Conservation (phyloP, 495 filamentous ascomycete species). For the Talaromyces thailandensis region DNA sequence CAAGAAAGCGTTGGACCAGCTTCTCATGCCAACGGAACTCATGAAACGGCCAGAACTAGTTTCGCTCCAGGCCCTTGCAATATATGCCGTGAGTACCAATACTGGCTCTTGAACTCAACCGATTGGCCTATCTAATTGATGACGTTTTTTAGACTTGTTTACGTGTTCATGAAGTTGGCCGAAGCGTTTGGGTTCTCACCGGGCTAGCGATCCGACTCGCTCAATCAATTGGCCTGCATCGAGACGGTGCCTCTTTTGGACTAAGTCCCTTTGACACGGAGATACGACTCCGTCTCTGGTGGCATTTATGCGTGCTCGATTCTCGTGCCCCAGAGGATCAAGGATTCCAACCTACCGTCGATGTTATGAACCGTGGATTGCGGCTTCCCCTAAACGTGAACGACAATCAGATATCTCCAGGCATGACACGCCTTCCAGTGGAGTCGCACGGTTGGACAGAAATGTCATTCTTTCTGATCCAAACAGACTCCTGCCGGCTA, state of each 20-base stretch:
- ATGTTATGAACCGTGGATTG: conserved; percentile 56
- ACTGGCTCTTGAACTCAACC: background rate
- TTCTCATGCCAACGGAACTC: conserved; percentile 27
- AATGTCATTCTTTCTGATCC: conserved; percentile 67
- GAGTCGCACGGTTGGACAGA: conserved; percentile 57
- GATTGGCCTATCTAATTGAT: conserved; percentile 11
- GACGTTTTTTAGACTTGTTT: conserved; percentile 8
- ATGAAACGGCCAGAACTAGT: conserved; percentile 21
- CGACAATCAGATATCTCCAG: conserved; percentile 57
- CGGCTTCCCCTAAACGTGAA: conserved; percentile 62
- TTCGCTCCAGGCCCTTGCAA: conserved; percentile 21
- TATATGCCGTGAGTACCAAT: conserved; percentile 13
- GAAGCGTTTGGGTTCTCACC: conserved; percentile 24
- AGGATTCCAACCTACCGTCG: conserved; percentile 29
- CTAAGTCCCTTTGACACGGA: conserved; percentile 27
- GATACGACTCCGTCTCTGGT: conserved; percentile 35
- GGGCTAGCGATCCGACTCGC: conserved; percentile 23
- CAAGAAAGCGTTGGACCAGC: conserved; percentile 20
- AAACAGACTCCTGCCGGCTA: conserved; percentile 23
- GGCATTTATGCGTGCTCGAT: conserved; percentile 24
- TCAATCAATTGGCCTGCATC: conserved; percentile 25
- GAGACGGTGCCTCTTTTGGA: conserved; percentile 17
- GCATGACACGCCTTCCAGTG: conserved; percentile 46
- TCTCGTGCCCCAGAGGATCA: conserved; percentile 17
- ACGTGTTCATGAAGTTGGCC: conserved; percentile 14